phyloP scores from a whole-genome alignment of 2,329 filamentous ascomycete species.

The Talaromyces piceae region DNA sequence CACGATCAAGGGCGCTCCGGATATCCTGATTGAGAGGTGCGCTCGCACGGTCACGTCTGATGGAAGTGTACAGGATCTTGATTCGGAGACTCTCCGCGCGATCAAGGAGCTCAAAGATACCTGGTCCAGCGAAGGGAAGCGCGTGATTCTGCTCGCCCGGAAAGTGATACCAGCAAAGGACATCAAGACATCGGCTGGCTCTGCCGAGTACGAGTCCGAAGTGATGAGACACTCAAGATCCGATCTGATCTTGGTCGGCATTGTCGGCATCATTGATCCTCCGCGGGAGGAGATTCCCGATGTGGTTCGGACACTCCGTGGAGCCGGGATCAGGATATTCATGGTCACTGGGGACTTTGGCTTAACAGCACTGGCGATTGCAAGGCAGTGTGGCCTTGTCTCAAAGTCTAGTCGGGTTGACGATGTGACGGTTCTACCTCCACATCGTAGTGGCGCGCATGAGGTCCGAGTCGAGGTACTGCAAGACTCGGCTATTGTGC shows the following conservation, averaged over 20 bases:
- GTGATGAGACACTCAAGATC: constrained; percentile 47
- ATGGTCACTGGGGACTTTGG: constrained; percentile 79
- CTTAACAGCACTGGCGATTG: constrained; percentile 66
- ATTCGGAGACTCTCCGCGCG: constrained; percentile 34
- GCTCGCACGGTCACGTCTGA: constrained; percentile 49
- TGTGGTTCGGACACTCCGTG: constrained; percentile 55
- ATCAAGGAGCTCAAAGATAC: constrained; percentile 57
- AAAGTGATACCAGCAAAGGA: constrained; percentile 45
- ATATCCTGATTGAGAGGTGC: constrained; percentile 62
- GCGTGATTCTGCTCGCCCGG: constrained; percentile 59
- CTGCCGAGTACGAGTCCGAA: constrained; percentile 50
- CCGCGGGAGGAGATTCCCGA: constrained; percentile 53
- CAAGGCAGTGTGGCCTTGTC: constrained; percentile 64
- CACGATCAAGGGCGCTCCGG: constrained; percentile 73
- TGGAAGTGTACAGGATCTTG: constrained; percentile 48
- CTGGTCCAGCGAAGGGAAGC: constrained; percentile 62
- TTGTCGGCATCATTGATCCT: constrained; percentile 55
- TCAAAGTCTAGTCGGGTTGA: constrained; percentile 47
- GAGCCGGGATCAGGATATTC: constrained; percentile 66
- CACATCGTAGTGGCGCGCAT: constrained; percentile 13
- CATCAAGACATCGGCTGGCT: constrained; percentile 35
- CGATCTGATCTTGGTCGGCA: constrained; percentile 47
- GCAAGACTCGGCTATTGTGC: constrained; percentile 46
- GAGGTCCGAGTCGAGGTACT: constrained; percentile 3
- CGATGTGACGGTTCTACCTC: constrained; percentile 48